A percentile compares a stretch with the other conserved stretches of the same genome.
Evolutionary conservation across 1,139 yeast genomes (phyloP).

Genomic region (Wickerhamomyces sp.): DNA sequence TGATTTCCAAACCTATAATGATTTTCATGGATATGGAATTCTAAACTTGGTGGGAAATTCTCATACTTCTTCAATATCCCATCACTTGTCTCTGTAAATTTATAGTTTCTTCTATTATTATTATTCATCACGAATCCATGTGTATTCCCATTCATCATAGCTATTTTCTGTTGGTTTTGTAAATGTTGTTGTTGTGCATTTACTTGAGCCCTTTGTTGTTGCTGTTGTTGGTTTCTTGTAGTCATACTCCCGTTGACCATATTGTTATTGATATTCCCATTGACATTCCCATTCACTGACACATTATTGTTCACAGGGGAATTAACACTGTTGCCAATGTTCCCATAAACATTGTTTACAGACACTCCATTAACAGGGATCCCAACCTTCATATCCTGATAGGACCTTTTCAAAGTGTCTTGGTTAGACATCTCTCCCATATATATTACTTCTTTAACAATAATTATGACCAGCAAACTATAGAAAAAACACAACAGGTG

Average conservation of each 20-base stretch:
- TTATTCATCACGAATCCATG: slow-evolving; percentile 30
- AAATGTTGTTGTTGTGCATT: slow-evolving; percentile 34
- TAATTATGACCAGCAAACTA: background rate
- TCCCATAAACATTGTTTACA: too few relatives aligned
- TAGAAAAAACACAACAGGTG: background rate
- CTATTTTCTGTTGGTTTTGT: slow-evolving; percentile 37
- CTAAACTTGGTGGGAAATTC: slow-evolving; percentile 75
- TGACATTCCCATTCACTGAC: slow-evolving; percentile 1
- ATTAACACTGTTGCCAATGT: too few relatives aligned
- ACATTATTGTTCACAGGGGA: too few relatives aligned
- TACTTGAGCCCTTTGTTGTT: slow-evolving; percentile 25
- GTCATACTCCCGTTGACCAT: slow-evolving; percentile 12
- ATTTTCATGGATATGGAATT: slow-evolving; percentile 84
- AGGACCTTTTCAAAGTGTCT: slow-evolving; percentile 13
- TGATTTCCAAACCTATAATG: slow-evolving; percentile 60
- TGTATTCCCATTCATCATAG: slow-evolving; percentile 38
- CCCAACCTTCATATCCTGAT: slow-evolving; percentile 22
- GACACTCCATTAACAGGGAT: slow-evolving; percentile 20
- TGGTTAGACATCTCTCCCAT: background rate
- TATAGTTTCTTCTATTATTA: slow-evolving; percentile 40
- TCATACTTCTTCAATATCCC: slow-evolving; percentile 76
- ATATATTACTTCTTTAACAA: too few relatives aligned
- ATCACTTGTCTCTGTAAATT: slow-evolving; percentile 67
- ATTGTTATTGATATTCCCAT: slow-evolving; percentile 4
- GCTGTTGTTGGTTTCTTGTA: slow-evolving; percentile 15